A percentile compares a stretch with the other conserved stretches of the same genome.
Conservation (phyloP, 192 early-diverging fungal species). For the Coemansia sp. region DNA sequence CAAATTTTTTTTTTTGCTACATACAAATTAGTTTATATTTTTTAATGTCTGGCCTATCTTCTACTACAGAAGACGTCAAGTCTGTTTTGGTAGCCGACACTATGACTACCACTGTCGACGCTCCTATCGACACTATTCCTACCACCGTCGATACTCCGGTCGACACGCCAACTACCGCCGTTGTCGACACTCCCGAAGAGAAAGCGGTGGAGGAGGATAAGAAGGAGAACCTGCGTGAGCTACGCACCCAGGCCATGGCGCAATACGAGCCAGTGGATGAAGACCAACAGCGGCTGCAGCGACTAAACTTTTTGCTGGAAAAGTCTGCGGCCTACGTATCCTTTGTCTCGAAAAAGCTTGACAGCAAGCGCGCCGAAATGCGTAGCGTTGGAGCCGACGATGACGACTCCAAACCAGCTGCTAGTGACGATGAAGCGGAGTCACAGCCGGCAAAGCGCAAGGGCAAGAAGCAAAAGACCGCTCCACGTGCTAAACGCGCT, state of each 20-base stretch:
- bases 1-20: not conserved
- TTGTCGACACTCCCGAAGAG: constrained; percentile 4
- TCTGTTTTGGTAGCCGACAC: not conserved
- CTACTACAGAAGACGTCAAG: not conserved
- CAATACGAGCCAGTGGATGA: constrained; percentile 63
- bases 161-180: not conserved
- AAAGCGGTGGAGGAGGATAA: constrained; percentile 6
- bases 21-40: not conserved
- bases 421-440: constrained; percentile 13
- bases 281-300: constrained; percentile 68
- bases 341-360: constrained; percentile 76
- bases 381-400: constrained; percentile 51
- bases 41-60: not conserved
- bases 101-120: not conserved
- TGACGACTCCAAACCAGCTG: constrained; percentile 19
- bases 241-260: constrained; percentile 61
- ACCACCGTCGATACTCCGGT: not conserved
- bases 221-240: constrained; percentile 35
- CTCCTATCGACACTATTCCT: not conserved
- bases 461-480: constrained; percentile 22
- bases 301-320: constrained; percentile 79
- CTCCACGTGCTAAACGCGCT: constrained; percentile 1
- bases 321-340: constrained; percentile 80
- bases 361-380: constrained; percentile 72
- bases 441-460: constrained; percentile 12